Evolutionary conservation across 1,284 basidiomycete species (phyloP).

Genomic region (Ceratorhiza oryzae-sativae): DNA sequence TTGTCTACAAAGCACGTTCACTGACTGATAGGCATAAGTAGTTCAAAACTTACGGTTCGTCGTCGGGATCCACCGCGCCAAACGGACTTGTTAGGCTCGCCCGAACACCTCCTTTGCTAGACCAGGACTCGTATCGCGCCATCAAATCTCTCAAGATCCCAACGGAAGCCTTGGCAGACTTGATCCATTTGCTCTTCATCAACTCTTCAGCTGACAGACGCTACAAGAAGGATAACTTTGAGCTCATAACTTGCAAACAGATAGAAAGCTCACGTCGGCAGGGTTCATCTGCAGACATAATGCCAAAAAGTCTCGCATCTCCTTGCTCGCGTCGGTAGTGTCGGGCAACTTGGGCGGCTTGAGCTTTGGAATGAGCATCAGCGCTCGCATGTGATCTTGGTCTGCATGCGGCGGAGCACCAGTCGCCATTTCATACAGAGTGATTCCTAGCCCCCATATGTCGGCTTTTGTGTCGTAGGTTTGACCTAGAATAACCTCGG

Average conservation of each 20-base stretch:
- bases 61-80: conserved; percentile 34
- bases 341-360: conserved; percentile 85
- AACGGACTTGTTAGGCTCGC: conserved; percentile 67
- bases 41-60: conserved; percentile 11
- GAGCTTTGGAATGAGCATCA: conserved; percentile 88
- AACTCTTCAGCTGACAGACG: conserved; percentile 91
- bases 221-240: conserved; percentile 53
- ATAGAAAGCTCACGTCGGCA: conserved; percentile 63
- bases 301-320: conserved; percentile 89
- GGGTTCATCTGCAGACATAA: conserved; percentile 87
- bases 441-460: conserved; percentile 96
- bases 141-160: conserved; percentile 85
- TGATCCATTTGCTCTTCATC: conserved; percentile 92
- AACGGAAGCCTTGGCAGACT: conserved; percentile 73
- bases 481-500: conserved; percentile 90
- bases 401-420: conserved; percentile 92
- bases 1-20: background rate
- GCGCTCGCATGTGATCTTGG: conserved; percentile 83
- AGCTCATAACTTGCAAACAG: background rate
- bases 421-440: conserved; percentile 93
- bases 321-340: conserved; percentile 73
- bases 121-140: conserved; percentile 75
- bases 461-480: conserved; percentile 95
- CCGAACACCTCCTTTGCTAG: conserved; percentile 80
- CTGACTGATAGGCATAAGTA: conserved; percentile 42